Evolutionary conservation across 148 eudicot genomes (phyloP), one percentile per base, ranked within the genome.

Genomic region (Dianthus caryophyllus): DNA sequence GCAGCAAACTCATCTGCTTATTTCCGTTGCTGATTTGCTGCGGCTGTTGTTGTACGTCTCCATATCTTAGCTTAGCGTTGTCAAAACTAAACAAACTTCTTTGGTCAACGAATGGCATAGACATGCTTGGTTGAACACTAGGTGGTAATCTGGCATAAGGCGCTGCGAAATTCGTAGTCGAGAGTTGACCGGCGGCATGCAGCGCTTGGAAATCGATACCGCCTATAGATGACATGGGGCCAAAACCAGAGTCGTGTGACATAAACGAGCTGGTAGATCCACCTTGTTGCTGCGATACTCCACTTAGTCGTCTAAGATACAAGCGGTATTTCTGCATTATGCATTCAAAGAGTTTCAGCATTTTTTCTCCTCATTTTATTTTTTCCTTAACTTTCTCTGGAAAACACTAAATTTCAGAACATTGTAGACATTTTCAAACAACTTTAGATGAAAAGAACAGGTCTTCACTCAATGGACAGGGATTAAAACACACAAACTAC

Each of bases 271-370:
- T 71, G 65, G 74, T 79, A 46, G 83, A 81, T 54, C 89, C 89
- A 71, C 79, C 79, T 59, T 61, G 91, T 58, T 91, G 92, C 17
- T 81, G 91, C 22, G 96, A 71, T 64, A 75, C 96, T 29, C 91
- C 95, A 69, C 87, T 91, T 43, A 88, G 72, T 76, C 96, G 83
- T 86, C 90, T 82, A 27, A 91, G 88, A 76, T 91, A 91, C 61
- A 88, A 78, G 27, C 97, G 91, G 52, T 91, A 91, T 71, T 91
- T 91, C 97, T 91, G 86, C 84, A 82, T 47, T 48, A 71, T 41
- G 46, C 24, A 51, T 14, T 27, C 22, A 54, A 33, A 60, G 7
- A n/a, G 21, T 1, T 48, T 48, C 17, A 48, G 20, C 49, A 46
- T n/a, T n/a, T n/a, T n/a, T n/a, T n/a, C n/a, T n/a, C n/a, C n/a